phyloP scores from a whole-genome alignment of 116 monocot species.

The Cymodocea nodosa region DNA sequence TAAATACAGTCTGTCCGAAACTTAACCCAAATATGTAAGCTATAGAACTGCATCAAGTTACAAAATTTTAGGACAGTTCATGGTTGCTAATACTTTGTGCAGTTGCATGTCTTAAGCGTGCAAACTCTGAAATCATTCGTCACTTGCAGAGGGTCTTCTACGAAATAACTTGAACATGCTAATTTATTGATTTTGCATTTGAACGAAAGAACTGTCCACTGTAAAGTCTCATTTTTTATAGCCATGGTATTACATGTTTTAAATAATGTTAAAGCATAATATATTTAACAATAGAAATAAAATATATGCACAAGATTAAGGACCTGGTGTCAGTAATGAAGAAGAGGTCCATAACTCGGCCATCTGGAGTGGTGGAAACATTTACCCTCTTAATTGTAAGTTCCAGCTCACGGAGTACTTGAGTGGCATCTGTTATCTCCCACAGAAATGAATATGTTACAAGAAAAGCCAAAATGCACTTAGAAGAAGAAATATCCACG shows the following conservation, averaged over 20 bases:
- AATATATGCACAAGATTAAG: conserved; percentile 1
- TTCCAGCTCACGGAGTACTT: conserved; percentile 80
- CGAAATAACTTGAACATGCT: too few relatives aligned
- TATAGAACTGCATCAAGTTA: too few relatives aligned
- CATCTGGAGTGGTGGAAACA: conserved; percentile 90
- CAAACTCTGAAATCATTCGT: background rate
- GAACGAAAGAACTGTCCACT: too few relatives aligned
- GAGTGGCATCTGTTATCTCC: conserved; percentile 53
- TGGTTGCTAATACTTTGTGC: too few relatives aligned
- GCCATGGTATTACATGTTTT: background rate
- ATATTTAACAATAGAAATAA: background rate
- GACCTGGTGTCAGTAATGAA: conserved; percentile 85
- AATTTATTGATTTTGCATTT: too few relatives aligned
- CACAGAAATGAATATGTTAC: conserved; percentile 3
- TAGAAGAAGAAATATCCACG: conserved; percentile 16
- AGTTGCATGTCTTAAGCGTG: too few relatives aligned
- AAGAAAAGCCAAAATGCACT: conserved; percentile 29
- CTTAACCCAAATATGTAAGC: too few relatives aligned
- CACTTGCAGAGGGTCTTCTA: background rate
- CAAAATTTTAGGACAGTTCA: too few relatives aligned
- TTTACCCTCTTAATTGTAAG: conserved; percentile 83
- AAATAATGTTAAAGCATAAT: too few relatives aligned
- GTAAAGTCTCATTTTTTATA: background rate
- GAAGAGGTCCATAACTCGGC: conserved; percentile 85
- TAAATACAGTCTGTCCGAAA: too few relatives aligned